These are phyloP conservation scores for Stereum hirsutum DNA, from an alignment of 1,284 basidiomycete species.

Conservation along the genomic window DNA sequence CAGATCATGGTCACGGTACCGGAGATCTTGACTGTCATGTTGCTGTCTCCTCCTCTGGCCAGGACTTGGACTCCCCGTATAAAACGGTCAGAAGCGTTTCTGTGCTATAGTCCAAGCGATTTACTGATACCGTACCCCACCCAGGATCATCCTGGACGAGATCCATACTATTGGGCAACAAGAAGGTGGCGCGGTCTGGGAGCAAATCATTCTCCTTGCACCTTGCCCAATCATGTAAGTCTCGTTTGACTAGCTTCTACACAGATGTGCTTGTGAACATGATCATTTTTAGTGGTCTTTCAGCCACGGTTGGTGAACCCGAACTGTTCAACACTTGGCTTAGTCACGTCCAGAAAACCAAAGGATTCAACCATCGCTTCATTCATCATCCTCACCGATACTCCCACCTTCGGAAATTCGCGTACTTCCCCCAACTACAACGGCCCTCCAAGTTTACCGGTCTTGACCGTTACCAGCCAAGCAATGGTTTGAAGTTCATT, in stretches of 20 bases:
- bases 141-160: constrained; percentile 63
- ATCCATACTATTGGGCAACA: constrained; percentile 66
- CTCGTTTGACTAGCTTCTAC: neutral
- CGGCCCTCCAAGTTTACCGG: constrained; percentile 27
- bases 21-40: constrained; percentile 57
- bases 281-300: constrained; percentile 42
- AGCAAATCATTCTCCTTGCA: constrained; percentile 55
- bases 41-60: constrained; percentile 56
- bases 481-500: constrained; percentile 36
- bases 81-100: constrained; percentile 32
- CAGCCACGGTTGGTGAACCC: constrained; percentile 60
- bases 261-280: neutral
- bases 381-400: constrained; percentile 60
- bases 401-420: constrained; percentile 62
- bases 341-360: constrained; percentile 44
- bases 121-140: neutral
- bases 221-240: constrained; percentile 62
- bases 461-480: constrained; percentile 25
- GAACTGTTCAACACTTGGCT: constrained; percentile 60
- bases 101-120: neutral
- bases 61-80: constrained; percentile 51
- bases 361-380: constrained; percentile 47
- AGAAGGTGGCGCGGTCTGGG: constrained; percentile 62
- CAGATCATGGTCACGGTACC: constrained; percentile 69
- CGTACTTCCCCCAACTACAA: constrained; percentile 29